A percentile compares a stretch with the other conserved stretches of the same genome.
Evolutionary conservation across 2,329 filamentous ascomycete genomes (phyloP).

Genomic region (Ambrosiella beaveri): DNA sequence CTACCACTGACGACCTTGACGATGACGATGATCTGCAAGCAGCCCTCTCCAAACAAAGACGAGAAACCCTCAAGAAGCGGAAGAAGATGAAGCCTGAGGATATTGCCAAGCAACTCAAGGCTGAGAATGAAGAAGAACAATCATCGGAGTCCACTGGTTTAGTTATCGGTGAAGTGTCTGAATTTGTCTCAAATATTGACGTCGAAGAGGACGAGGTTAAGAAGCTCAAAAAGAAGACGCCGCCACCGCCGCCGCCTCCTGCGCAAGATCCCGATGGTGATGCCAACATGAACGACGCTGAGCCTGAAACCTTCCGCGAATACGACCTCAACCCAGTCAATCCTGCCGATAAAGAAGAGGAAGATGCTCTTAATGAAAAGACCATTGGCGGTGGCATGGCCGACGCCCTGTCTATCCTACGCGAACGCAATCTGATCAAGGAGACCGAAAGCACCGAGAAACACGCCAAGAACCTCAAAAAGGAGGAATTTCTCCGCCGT

Average conservation of each 20-base stretch:
- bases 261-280: slow-evolving; percentile 25
- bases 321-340: slow-evolving; percentile 17
- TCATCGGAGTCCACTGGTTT: slow-evolving; percentile 38
- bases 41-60: slow-evolving; percentile 65
- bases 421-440: slow-evolving; percentile 67
- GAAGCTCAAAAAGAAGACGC: slow-evolving; percentile 32
- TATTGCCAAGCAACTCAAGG: slow-evolving; percentile 61
- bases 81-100: slow-evolving; percentile 79
- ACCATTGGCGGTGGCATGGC: slow-evolving; percentile 64
- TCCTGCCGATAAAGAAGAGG: slow-evolving; percentile 5
- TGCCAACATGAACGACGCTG: slow-evolving; percentile 18
- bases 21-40: slow-evolving; percentile 90
- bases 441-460: slow-evolving; percentile 42
- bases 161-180: slow-evolving; percentile 88
- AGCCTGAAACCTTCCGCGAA: slow-evolving; percentile 12
- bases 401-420: slow-evolving; percentile 64
- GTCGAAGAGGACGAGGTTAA: slow-evolving; percentile 42
- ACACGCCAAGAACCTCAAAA: slow-evolving; percentile 51
- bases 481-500: slow-evolving; percentile 63
- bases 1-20: slow-evolving; percentile 51
- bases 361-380: slow-evolving; percentile 51
- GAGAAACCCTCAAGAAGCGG: slow-evolving; percentile 74
- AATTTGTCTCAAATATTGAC: slow-evolving; percentile 77
- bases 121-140: slow-evolving; percentile 32
- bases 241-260: slow-evolving; percentile 22